A percentile compares a stretch with the other conserved stretches of the same genome.
phyloP scores from a whole-genome alignment of 2,329 filamentous ascomycete genomes.

The Aspergillus caelatus region DNA sequence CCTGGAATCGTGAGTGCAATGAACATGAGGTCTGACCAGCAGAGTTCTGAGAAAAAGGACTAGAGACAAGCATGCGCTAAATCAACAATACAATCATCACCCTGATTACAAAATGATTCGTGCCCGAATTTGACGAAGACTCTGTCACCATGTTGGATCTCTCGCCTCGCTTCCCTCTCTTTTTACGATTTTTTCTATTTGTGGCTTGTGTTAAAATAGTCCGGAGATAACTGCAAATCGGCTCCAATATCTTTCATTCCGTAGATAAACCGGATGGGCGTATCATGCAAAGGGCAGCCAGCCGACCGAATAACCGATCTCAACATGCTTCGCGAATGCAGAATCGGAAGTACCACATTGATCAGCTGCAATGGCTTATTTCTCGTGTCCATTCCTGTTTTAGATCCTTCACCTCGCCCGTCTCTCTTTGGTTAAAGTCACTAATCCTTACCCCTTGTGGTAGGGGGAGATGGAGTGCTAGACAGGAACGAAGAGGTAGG shows the following conservation, averaged over 20 bases:
- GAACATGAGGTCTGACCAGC: constrained; percentile 5
- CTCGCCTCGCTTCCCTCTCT: background rate
- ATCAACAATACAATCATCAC: background rate
- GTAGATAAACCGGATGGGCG: background rate
- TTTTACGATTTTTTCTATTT: background rate
- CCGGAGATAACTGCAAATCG: background rate
- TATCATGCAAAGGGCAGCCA: background rate
- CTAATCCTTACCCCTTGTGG: constrained; percentile 1
- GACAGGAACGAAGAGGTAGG: constrained; percentile 4
- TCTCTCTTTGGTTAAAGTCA: background rate
- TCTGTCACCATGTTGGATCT: background rate
- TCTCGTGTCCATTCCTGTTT: constrained; percentile 73
- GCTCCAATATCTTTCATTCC: background rate
- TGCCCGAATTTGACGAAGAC: background rate
- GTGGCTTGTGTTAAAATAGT: background rate
- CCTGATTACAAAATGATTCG: background rate
- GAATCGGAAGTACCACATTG: background rate
- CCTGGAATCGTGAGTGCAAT: background rate
- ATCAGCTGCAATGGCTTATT: constrained; percentile 44
- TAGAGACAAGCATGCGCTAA: background rate
- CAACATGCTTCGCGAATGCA: background rate
- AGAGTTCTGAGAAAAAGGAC: background rate
- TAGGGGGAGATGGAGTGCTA: constrained; percentile 3
- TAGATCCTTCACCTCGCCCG: background rate
- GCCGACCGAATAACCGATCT: background rate